Base-by-base conservation (phyloP, 208 protist genomes). In the Leishmania aethiopica region DNA sequence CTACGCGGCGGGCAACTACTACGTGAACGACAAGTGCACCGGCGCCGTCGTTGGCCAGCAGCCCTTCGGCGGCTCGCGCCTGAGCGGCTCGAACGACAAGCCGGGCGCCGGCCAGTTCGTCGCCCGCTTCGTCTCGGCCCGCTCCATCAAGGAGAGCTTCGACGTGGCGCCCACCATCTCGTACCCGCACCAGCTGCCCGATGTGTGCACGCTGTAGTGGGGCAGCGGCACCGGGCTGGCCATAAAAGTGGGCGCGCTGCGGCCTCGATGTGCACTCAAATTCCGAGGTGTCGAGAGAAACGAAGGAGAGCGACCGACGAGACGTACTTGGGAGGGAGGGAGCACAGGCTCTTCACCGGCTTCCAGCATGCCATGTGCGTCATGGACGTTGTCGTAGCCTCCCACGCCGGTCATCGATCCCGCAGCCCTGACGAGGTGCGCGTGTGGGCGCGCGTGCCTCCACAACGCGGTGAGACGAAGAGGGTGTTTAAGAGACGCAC, bases 21-120 rank as follows among this genome's bases (percentile, higher is more conserved):
- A 99, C 90, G 96, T 99, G 78, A 99, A 99, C 89, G 98, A 99
- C 89, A 99, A 99, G 89, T 95, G 93, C 85, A 99, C 98, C n/a
- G 98, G 98, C 53, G 96, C 98, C 22, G 97, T 99, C 51, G 99
- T 99, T 51, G 99, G 98, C 60, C 99, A 99, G 90, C 99, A 99
- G 94, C 98, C 99, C 57, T 99, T 99, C 83, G 99, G 98, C 79
- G 98, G 98, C 57, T 85, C 91, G 47, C 90, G 96, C 32, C 84
- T 84, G 37, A 98, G 95, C 75, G 99, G 99, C 71, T 99, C 98
- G 57, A 99, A 99, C 88, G 98, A 99, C 89, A 99, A 99, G 93
- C 97, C 98, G 53, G 99, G 99, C 57, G 91, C 89, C 22, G 83
- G 88, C 10, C 84, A 93, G 53, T 99, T 99, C 89, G 79, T 99